Percentiles rank a stretch among this genome's conserved stretches.
Evolutionary conservation across 352 stramenopile genomes (phyloP).

Genomic region (Albugo laibachii): DNA sequence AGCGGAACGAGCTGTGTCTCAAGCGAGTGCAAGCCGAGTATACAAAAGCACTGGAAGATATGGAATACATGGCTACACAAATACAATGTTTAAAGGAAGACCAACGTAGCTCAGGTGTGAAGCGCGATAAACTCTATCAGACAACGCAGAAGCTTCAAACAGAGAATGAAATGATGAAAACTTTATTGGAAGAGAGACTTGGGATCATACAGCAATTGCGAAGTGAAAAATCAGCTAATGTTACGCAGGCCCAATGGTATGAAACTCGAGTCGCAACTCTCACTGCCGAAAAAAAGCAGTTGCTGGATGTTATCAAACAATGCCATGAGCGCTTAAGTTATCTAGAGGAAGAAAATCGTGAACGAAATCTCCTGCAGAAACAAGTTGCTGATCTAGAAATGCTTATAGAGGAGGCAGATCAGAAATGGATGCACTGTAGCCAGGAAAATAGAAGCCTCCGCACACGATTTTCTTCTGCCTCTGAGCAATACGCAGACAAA

Average conservation of each 20-base stretch:
- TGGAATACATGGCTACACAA: constrained; percentile 1
- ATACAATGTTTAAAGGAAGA: constrained; percentile 6
- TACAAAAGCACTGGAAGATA: constrained; percentile 1
- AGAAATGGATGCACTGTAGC: neutral
- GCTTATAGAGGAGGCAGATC: neutral
- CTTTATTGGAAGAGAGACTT: constrained; percentile 3
- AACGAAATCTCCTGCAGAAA: neutral
- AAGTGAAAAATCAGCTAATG: neutral
- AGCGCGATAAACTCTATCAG: constrained; percentile 7
- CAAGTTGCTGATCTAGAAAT: neutral
- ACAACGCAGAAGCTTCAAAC: constrained; percentile 2
- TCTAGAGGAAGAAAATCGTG: neutral
- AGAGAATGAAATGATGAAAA: constrained; percentile 6
- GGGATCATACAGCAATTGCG: neutral
- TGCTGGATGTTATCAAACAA: neutral
- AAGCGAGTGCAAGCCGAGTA: constrained; percentile 9
- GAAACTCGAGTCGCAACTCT: constrained; percentile 6
- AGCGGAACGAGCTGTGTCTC: constrained; percentile 11
- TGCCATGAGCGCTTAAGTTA: neutral
- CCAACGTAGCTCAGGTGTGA: neutral
- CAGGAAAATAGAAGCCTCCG: neutral
- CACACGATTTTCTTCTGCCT: neutral
- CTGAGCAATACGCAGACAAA: neutral
- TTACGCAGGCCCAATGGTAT: constrained; percentile 2
- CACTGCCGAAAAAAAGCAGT: constrained; percentile 4